Percentiles rank a stretch among this genome's conserved stretches.
These are phyloP conservation scores for Aureobasidium musti DNA, from an alignment of 2,329 filamentous ascomycete species.

Conservation along the genomic window DNA sequence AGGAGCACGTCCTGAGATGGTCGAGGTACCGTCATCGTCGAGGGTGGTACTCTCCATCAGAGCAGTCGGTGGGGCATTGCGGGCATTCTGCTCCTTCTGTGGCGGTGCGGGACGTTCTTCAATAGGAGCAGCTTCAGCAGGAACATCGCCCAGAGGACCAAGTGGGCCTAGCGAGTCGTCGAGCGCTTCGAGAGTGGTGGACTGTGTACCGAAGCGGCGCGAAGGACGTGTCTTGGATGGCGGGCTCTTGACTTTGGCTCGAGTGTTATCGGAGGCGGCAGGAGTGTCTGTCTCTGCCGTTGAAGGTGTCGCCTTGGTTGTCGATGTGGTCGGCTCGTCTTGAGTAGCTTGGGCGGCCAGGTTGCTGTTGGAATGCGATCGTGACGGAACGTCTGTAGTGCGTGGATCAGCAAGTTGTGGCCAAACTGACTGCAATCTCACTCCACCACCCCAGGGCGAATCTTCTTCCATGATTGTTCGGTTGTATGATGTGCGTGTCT, in stretches of 20 bases:
- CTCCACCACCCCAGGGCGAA: conserved; percentile 33
- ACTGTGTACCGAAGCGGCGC: conserved; percentile 68
- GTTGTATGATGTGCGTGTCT: background rate
- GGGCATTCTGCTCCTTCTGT: conserved; percentile 58
- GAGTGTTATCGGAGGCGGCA: conserved; percentile 36
- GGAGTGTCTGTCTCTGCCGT: conserved; percentile 29
- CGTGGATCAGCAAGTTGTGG: background rate
- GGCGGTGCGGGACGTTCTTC: conserved; percentile 66
- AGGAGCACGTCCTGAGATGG: conserved; percentile 59
- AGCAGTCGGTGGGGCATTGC: conserved; percentile 56
- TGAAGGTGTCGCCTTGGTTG: background rate
- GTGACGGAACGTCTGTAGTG: conserved; percentile 51
- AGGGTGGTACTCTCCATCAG: conserved; percentile 69
- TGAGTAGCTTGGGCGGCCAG: conserved; percentile 44
- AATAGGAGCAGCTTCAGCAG: conserved; percentile 44
- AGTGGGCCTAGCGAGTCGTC: conserved; percentile 76
- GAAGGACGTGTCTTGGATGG: conserved; percentile 49
- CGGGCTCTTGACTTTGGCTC: conserved; percentile 35
- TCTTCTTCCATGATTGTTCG: conserved; percentile 31
- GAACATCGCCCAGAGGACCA: conserved; percentile 62
- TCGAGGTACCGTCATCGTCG: conserved; percentile 59
- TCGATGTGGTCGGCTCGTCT: conserved; percentile 34
- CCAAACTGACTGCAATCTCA: background rate
- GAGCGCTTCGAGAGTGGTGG: conserved; percentile 75
- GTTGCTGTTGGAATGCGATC: conserved; percentile 47